A percentile compares a stretch with the other conserved stretches of the same genome.
Evolutionary conservation across 75 land plant genomes (phyloP).

Genomic region (Larix kaempferi): DNA sequence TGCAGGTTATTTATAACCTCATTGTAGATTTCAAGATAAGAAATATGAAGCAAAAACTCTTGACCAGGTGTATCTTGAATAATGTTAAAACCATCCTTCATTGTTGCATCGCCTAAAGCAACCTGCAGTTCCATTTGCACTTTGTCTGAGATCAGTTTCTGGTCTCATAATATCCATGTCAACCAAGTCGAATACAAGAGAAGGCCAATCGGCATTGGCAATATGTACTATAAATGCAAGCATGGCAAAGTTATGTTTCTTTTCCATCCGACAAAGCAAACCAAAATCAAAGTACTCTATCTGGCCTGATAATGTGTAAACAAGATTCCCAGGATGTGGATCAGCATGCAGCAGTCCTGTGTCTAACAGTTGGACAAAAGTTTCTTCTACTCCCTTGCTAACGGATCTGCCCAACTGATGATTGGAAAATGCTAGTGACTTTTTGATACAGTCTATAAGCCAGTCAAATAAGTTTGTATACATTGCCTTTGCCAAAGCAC

Average conservation of each 20-base stretch:
- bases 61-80: too few species aligned
- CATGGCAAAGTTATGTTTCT: conserved; percentile 85
- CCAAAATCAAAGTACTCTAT: conserved; percentile 87
- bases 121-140: conserved; percentile 51
- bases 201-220: conserved; percentile 84
- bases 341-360: background rate
- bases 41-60: too few species aligned
- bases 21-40: too few species aligned
- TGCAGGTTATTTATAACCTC: too few species aligned
- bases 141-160: conserved; percentile 43
- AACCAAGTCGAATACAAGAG: conserved; percentile 75
- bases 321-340: conserved; percentile 83
- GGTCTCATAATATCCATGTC: conserved; percentile 84
- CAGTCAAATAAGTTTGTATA: too few species aligned
- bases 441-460: too few species aligned
- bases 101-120: conserved; percentile 47
- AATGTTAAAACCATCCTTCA: conserved; percentile 32
- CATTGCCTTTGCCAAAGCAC: too few species aligned
- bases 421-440: too few species aligned
- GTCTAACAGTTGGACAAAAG: conserved; percentile 84
- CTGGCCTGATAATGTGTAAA: conserved; percentile 11
- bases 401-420: conserved; percentile 15
- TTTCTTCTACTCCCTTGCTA: conserved; percentile 83
- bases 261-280: conserved; percentile 79
- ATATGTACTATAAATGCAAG: conserved; percentile 82